Evolutionary conservation across 495 filamentous ascomycete species (phyloP).

Genomic region (Pyrenopolyporus hunteri): DNA sequence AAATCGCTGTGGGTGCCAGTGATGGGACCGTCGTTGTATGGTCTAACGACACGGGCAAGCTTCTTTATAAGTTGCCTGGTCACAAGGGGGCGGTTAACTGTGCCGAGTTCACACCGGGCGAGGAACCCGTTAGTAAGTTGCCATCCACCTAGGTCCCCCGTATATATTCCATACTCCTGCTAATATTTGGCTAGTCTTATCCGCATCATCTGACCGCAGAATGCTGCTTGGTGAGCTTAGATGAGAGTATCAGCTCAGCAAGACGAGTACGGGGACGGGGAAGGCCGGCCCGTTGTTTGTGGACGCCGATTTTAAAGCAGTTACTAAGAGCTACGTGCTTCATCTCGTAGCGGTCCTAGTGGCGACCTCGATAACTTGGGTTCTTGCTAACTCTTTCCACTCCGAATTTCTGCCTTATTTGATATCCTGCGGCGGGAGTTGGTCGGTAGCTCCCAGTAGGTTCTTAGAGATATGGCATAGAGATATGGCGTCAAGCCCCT

Average conservation of each 20-base stretch:
- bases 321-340: background rate
- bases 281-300: background rate
- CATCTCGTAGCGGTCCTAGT: no score
- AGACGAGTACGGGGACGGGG: background rate
- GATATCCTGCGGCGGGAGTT: no score
- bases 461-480: no score
- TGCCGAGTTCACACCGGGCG: constrained; percentile 83
- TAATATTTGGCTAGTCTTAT: constrained; percentile 65
- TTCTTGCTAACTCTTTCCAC: no score
- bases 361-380: no score
- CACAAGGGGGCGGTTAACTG: constrained; percentile 97
- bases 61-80: constrained; percentile 92
- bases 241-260: constrained; percentile 36
- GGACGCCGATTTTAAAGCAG: background rate
- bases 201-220: constrained; percentile 81
- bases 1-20: constrained; percentile 86
- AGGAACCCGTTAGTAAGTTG: constrained; percentile 85
- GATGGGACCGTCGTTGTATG: constrained; percentile 91
- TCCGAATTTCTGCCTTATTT: no score
- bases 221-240: constrained; percentile 78
- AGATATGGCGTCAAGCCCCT: no score
- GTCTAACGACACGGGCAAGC: constrained; percentile 80
- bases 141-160: background rate
- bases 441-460: no score
- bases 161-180: background rate